Evolutionary conservation across 1,284 basidiomycete species (phyloP), one percentile per base, ranked within the genome.

Genomic region (Boletus subluridellus): DNA sequence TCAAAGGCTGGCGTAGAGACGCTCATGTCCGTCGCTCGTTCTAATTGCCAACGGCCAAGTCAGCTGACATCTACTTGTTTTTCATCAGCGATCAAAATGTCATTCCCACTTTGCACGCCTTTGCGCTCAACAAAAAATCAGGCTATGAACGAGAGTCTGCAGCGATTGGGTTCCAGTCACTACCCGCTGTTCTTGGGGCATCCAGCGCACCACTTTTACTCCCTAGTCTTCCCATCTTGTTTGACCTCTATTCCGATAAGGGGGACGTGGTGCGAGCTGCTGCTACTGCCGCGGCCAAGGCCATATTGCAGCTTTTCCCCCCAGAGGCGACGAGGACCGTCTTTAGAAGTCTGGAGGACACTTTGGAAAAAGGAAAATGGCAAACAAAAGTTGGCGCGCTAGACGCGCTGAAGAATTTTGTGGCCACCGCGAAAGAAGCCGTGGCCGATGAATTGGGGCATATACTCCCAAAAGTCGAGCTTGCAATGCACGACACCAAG

Each of bases 401-500:
- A 53, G 95, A 98, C 72, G 86, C 92, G 5, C 84, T 95, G 70
- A 90, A 85, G 71, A 78, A 77, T 50, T 87, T 94, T 63, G 88
- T 91, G 50, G 78, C 79, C 46, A 80, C 83, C 12, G 85, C 91
- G 21, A 86, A 85, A 67, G 92, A 95, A 63, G 85, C 86, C 67
- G 89, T 98, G 55, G 95, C 94, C 46, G 84, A 86, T 54, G 87
- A 96, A 72, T 80, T 99, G 41, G 95, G 87, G 21, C 78, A 81
- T 39, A 85, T 93, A 49, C 85, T 98, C 51, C 96, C 95, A 15
- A 88, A 88, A 67, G 86, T 99, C 34, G 95, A 97, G 71, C 79
- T 78, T 50, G 87, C 94, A 14, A 96, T 99, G 95, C 94, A 97
- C 73, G 96, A 99, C 76, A 98, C 96, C 65, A 99, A 98, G 76